Evolutionary conservation across 2,329 filamentous ascomycete genomes (phyloP).

Genomic region (Fusarium tjaetaba): DNA sequence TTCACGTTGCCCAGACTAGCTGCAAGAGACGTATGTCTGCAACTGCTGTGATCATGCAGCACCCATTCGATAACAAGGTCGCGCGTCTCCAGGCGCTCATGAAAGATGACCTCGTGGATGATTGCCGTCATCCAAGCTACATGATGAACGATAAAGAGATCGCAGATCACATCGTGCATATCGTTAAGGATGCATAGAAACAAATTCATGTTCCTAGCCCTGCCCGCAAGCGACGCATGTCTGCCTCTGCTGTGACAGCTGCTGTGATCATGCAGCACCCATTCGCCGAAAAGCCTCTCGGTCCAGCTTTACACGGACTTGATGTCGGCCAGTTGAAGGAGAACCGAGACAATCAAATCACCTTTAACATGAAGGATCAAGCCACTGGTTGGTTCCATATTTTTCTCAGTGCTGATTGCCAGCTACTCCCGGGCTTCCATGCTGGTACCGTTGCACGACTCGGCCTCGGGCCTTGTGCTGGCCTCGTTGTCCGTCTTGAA

Average conservation of each 20-base stretch:
- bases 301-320: not conserved
- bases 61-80: not conserved
- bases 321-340: not conserved
- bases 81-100: not conserved
- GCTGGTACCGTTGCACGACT: not conserved
- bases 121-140: not conserved
- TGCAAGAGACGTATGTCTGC: too few relatives aligned
- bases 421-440: not conserved
- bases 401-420: not conserved
- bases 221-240: not conserved
- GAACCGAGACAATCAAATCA: not conserved
- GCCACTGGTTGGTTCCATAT: too few relatives aligned
- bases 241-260: not conserved
- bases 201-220: not conserved
- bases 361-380: not conserved
- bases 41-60: too few relatives aligned
- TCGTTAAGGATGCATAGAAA: accelerated
- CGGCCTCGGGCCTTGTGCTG: not conserved
- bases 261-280: not conserved
- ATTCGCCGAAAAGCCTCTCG: not conserved
- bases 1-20: too few relatives aligned
- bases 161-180: not conserved
- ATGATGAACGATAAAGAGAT: not conserved
- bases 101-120: not conserved
- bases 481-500: not conserved